Conservation (phyloP, 2,329 filamentous ascomycete species). For the Fusarium xylarioides region DNA sequence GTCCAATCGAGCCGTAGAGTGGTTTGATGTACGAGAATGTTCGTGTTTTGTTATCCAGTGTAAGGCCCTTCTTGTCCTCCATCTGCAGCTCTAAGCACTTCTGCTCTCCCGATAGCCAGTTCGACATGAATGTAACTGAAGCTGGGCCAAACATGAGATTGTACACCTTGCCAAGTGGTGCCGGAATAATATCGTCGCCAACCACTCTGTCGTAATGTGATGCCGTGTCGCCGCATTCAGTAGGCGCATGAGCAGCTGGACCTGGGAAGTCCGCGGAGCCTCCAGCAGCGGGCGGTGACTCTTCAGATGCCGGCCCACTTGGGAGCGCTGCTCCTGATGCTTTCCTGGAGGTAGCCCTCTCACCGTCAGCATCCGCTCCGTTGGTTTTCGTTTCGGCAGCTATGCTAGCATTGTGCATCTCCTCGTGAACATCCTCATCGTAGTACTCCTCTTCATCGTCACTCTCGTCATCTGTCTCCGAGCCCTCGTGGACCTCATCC, state of each 20-base stretch:
- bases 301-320: conserved; percentile 59
- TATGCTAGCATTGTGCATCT: conserved; percentile 79
- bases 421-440: conserved; percentile 79
- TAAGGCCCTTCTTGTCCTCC: conserved; percentile 83
- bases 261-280: conserved; percentile 79
- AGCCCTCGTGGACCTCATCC: conserved; percentile 60
- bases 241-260: conserved; percentile 80
- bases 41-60: conserved; percentile 77
- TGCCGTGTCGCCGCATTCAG: conserved; percentile 81
- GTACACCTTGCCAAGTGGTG: conserved; percentile 92
- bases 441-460: conserved; percentile 70
- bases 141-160: conserved; percentile 84
- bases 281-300: conserved; percentile 54
- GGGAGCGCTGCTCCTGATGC: conserved; percentile 64
- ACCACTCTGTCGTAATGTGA: conserved; percentile 86
- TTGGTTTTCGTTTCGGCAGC: conserved; percentile 53
- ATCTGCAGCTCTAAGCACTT: conserved; percentile 90
- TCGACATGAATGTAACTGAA: conserved; percentile 83
- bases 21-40: conserved; percentile 93
- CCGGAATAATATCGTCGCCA: conserved; percentile 85
- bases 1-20: conserved; percentile 82
- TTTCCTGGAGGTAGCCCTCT: conserved; percentile 75
- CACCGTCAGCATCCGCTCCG: conserved; percentile 60
- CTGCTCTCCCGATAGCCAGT: conserved; percentile 86
- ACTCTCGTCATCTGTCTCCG: conserved; percentile 67